Evolutionary conservation across 805 yeast species (phyloP).

Genomic region (Candida awuae): DNA sequence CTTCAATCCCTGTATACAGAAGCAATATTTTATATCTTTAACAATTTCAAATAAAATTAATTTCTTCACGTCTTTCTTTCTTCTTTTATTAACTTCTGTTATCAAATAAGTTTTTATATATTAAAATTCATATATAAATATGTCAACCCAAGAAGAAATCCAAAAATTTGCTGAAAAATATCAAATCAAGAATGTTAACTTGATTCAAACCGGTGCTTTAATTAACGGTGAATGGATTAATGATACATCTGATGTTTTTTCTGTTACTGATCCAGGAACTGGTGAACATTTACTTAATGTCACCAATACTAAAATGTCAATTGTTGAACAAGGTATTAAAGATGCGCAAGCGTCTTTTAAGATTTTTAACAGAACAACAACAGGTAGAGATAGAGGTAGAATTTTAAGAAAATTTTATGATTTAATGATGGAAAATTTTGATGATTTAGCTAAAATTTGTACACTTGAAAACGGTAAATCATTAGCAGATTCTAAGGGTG

Average conservation of each 20-base stretch:
- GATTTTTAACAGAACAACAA: conserved; percentile 48
- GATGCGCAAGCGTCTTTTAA: conserved; percentile 66
- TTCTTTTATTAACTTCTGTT: no score
- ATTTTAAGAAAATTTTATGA: conserved; percentile 59
- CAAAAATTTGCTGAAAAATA: conserved; percentile 24
- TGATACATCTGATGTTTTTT: conserved; percentile 39
- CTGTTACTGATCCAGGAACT: conserved; percentile 72
- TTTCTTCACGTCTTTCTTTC: no score
- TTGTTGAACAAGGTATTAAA: conserved; percentile 45
- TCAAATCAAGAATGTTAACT: conserved; percentile 37
- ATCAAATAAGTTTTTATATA: no score
- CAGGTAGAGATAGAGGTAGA: conserved; percentile 48
- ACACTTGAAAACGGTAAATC: conserved; percentile 75
- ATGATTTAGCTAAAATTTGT: conserved; percentile 60
- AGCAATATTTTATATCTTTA: no score
- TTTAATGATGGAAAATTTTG: conserved; percentile 53
- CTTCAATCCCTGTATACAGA: no score
- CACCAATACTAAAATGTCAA: conserved; percentile 44
- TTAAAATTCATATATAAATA: conserved; percentile 4
- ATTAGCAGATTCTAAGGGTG: conserved; percentile 55
- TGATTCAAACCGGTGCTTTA: conserved; percentile 51
- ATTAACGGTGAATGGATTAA: conserved; percentile 70
- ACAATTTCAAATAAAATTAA: no score
- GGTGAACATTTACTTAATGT: conserved; percentile 44
- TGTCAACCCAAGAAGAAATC: conserved; percentile 24